A percentile compares a stretch with the other conserved stretches of the same genome.
phyloP scores from a whole-genome alignment of 1,284 basidiomycete species.

The Cryptococcus maquisensis region DNA sequence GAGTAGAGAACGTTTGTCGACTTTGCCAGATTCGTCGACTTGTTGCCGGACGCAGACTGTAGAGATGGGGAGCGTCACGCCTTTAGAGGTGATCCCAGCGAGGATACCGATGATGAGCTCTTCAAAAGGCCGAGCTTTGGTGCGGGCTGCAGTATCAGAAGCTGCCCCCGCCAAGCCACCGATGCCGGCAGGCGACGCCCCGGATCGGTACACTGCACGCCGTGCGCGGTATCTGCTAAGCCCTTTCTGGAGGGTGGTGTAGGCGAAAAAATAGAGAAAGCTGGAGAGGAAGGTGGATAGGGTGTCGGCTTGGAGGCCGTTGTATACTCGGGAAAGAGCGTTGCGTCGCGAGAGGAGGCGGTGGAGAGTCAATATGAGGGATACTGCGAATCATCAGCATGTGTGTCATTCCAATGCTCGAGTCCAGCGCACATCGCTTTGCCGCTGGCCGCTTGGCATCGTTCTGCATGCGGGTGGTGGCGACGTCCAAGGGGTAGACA shows the following conservation, averaged over 20 bases:
- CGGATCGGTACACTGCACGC: slow-evolving; percentile 5
- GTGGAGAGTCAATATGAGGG: slow-evolving; percentile 21
- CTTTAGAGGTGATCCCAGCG: slow-evolving; percentile 49
- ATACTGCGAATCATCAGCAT: slow-evolving; percentile 11
- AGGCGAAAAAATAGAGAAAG: slow-evolving; percentile 47
- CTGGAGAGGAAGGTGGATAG: slow-evolving; percentile 48
- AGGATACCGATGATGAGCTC: slow-evolving; percentile 51
- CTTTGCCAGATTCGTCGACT: slow-evolving; percentile 41
- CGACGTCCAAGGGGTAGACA: slow-evolving; percentile 52
- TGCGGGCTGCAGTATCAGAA: neutral
- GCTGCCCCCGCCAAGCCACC: slow-evolving; percentile 10
- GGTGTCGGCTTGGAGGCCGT: slow-evolving; percentile 47
- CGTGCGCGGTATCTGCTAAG: slow-evolving; percentile 12
- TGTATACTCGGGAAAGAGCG: slow-evolving; percentile 35
- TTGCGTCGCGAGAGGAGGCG: slow-evolving; percentile 19
- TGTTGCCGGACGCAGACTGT: slow-evolving; percentile 52
- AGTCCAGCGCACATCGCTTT: slow-evolving; percentile 20
- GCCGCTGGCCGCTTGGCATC: slow-evolving; percentile 6
- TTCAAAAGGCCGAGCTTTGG: slow-evolving; percentile 21
- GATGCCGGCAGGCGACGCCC: slow-evolving; percentile 23
- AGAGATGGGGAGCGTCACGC: slow-evolving; percentile 51
- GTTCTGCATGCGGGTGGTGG: slow-evolving; percentile 47
- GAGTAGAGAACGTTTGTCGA: slow-evolving; percentile 8
- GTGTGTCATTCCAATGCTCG: neutral
- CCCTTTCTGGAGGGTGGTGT: slow-evolving; percentile 34